phyloP scores from a whole-genome alignment of 495 filamentous ascomycete species.

The Penicillium coffeae region DNA sequence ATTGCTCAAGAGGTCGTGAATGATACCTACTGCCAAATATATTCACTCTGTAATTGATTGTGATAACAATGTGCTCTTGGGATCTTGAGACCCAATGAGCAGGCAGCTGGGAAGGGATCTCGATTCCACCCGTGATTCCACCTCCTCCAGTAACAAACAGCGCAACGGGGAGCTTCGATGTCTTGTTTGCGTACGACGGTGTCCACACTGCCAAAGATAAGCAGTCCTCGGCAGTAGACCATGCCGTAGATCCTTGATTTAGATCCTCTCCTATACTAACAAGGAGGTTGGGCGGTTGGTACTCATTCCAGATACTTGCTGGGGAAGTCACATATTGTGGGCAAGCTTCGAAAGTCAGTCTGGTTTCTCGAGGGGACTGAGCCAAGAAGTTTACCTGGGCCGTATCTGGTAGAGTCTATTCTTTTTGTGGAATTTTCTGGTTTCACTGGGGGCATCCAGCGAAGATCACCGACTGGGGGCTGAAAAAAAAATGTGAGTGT shows the following conservation, averaged over 20 bases:
- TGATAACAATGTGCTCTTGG: conserved; percentile 51
- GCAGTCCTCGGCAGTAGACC: conserved; percentile 19
- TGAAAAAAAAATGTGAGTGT: neutral
- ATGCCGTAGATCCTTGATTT: conserved; percentile 10
- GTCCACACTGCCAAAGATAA: conserved; percentile 19
- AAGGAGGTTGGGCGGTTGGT: conserved; percentile 9
- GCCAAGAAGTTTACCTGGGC: conserved; percentile 1
- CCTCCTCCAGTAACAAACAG: conserved; percentile 17
- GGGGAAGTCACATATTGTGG: conserved; percentile 9
- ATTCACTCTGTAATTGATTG: conserved; percentile 39
- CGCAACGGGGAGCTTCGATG: conserved; percentile 12
- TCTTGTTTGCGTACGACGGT: conserved; percentile 5
- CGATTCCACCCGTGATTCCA: conserved; percentile 30
- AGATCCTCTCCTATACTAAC: conserved; percentile 8
- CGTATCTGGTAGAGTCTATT: conserved; percentile 8
- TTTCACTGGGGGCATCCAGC: conserved; percentile 8
- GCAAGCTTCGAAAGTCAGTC: neutral
- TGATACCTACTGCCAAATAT: conserved; percentile 17
- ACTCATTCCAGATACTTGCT: conserved; percentile 13
- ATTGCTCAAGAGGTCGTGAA: neutral
- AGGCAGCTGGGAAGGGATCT: conserved; percentile 42
- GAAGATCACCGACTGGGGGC: conserved; percentile 9
- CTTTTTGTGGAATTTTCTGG: conserved; percentile 1
- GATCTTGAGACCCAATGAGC: conserved; percentile 41
- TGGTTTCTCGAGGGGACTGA: neutral